Base-by-base conservation (phyloP, 2,329 filamentous ascomycete genomes). In the Cercospora brassicicola region DNA sequence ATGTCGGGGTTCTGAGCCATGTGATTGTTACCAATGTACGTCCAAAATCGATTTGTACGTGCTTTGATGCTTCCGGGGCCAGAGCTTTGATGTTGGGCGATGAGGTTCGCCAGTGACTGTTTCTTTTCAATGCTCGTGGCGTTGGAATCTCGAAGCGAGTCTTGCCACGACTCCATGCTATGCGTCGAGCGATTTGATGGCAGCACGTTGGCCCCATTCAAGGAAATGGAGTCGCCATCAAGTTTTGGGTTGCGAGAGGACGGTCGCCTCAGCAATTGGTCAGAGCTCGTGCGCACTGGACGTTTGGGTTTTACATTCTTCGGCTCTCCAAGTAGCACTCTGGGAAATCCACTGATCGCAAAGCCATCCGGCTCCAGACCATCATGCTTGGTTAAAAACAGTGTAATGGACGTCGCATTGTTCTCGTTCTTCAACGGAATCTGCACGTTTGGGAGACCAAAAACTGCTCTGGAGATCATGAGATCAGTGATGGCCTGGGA, bases 321-420 rank as follows among this genome's bases (percentile, higher is more conserved):
- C 13, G 67, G 67, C 62, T 78, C 75, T 48, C 75, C 75, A 1
- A 78, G 71, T 4, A 80, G 67, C 20, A 76, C 71, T 55, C 76
- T 66, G 26, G 78, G 78, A 60, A 79, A 79, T 30, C 77, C 78
- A 60, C 75, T 78, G 63, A 80, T 79, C 4, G 78, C 75, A 53
- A 76, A 77, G 5, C 73, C 73, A 51, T 77, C 75, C 0, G 77
- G 76, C 66, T 78, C 76, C 4, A 78, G 68, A 13, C 71, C 73
- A 59, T 77, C 75, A 45, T 79, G 75, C 18, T 73, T 66, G 1
- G 72, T 72, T 33, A 80, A 67, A 69, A 78, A 77, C 9, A 80
- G 66, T 20, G 72, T 76, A 20, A 80, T 78, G 3, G 73, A 72
- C 2, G 75, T 77, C 8, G 75, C 67, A 51, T 74, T 76, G 31